phyloP scores from a whole-genome alignment of 768 basidiomycete species.

The Rhizopogon vesiculosus region DNA sequence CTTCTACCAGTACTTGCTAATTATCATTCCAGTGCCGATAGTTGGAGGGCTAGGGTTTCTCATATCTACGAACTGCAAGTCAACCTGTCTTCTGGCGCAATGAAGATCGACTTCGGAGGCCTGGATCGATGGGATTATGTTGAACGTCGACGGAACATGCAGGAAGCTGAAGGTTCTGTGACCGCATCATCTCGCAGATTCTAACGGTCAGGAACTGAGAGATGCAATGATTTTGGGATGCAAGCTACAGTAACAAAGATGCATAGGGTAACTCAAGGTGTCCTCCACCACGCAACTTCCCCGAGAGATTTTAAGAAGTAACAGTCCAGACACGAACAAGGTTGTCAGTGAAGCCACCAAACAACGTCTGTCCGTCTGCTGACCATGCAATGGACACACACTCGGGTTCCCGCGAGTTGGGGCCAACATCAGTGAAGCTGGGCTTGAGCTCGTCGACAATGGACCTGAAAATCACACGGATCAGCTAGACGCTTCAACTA shows the following conservation, averaged over 20 bases:
- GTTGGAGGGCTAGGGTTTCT: slow-evolving; percentile 69
- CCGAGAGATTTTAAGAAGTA: slow-evolving; percentile 34
- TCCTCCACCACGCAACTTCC: slow-evolving; percentile 16
- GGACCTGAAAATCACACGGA: slow-evolving; percentile 45
- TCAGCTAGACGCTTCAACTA: background rate
- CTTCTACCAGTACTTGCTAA: background rate
- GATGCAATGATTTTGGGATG: slow-evolving; percentile 16
- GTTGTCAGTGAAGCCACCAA: slow-evolving; percentile 96
- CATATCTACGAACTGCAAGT: slow-evolving; percentile 74
- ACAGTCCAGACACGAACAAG: slow-evolving; percentile 91
- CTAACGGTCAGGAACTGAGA: slow-evolving; percentile 4
- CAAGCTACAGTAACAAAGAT: slow-evolving; percentile 21
- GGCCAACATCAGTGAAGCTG: slow-evolving; percentile 75
- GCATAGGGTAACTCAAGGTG: slow-evolving; percentile 11
- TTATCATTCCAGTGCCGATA: slow-evolving; percentile 57
- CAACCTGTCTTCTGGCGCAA: slow-evolving; percentile 50
- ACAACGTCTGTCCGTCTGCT: slow-evolving; percentile 94
- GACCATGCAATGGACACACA: slow-evolving; percentile 99
- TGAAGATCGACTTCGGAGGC: slow-evolving; percentile 75
- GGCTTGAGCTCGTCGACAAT: slow-evolving; percentile 99
- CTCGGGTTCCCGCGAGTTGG: slow-evolving; percentile 76
- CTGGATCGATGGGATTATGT: slow-evolving; percentile 66
- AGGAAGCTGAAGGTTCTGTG: slow-evolving; percentile 35
- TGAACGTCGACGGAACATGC: slow-evolving; percentile 60
- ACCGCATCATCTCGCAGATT: background rate